phyloP scores from a whole-genome alignment of 179 eudicot genomes.

The Drosera spatulata region DNA sequence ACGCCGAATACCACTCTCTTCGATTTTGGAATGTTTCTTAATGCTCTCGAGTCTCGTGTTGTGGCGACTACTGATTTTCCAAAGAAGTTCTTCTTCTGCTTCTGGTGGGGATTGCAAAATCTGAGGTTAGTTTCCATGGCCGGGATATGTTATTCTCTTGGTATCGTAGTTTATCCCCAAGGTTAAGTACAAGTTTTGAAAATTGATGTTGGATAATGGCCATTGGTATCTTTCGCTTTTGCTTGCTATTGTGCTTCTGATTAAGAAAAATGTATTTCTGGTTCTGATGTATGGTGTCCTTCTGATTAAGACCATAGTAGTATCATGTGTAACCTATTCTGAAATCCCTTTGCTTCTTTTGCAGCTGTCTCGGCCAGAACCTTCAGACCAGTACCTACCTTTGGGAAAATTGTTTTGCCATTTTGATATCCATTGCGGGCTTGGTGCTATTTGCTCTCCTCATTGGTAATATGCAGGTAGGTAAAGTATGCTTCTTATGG shows the following conservation, averaged over 20 bases:
- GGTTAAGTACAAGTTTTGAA: no score
- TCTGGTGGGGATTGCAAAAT: constrained; percentile 97
- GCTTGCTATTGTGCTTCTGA: no score
- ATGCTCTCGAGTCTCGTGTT: constrained; percentile 63
- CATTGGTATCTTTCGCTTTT: no score
- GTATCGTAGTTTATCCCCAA: no score
- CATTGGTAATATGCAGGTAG: constrained; percentile 97
- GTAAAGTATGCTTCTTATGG: neutral
- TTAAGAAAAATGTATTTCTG: no score
- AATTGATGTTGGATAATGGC: no score
- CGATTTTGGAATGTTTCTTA: constrained; percentile 73
- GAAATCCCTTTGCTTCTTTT: constrained; percentile 6
- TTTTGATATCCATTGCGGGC: constrained; percentile 78
- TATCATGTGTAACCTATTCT: no score
- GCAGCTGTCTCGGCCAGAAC: constrained; percentile 96
- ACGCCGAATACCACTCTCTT: constrained; percentile 29
- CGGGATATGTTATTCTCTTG: neutral
- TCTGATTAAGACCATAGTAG: no score
- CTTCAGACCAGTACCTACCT: constrained; percentile 77
- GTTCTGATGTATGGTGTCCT: no score
- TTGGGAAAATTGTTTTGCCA: constrained; percentile 79
- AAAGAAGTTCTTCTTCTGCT: constrained; percentile 75
- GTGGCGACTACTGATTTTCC: constrained; percentile 72
- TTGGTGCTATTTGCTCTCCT: constrained; percentile 88
- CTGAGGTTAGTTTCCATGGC: constrained; percentile 40